Percentiles rank a stretch among this genome's conserved stretches.
Conservation (phyloP, 805 yeast species). For the Ogataea henricii region DNA sequence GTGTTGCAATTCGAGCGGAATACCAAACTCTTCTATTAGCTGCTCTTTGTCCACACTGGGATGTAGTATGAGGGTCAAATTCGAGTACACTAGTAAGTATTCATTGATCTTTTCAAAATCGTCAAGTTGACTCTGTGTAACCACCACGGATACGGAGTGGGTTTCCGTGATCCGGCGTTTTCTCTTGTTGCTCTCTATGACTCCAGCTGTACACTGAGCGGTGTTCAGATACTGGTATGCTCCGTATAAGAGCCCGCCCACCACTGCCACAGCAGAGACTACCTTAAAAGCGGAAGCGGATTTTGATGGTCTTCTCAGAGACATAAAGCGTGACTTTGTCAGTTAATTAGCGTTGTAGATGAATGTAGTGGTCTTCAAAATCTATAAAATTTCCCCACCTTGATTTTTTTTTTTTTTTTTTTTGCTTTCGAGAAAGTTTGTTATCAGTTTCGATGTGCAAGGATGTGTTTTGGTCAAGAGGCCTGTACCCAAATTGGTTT, state of each 20-base stretch:
- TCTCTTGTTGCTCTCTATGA: constrained; percentile 1
- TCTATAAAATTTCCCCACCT: neutral
- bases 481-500: no score
- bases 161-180: constrained; percentile 7
- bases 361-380: no score
- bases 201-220: neutral
- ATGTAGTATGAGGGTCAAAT: constrained; percentile 31
- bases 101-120: constrained; percentile 11
- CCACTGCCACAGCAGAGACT: constrained; percentile 29
- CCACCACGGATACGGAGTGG: constrained; percentile 22
- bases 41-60: constrained; percentile 24
- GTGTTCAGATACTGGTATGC: constrained; percentile 12
- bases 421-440: no score
- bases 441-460: no score
- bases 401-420: neutral
- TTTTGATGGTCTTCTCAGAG: neutral
- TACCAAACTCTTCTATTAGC: constrained; percentile 18
- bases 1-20: constrained; percentile 26
- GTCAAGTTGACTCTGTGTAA: constrained; percentile 15
- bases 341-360: no score
- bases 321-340: constrained; percentile 4
- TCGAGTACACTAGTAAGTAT: constrained; percentile 21
- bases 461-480: no score
- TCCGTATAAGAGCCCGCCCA: constrained; percentile 17
- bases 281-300: constrained; percentile 29